A percentile compares a stretch with the other conserved stretches of the same genome.
These are phyloP conservation scores for Phanerochaete carnosa DNA, from an alignment of 768 basidiomycete genomes.

Conservation along the genomic window DNA sequence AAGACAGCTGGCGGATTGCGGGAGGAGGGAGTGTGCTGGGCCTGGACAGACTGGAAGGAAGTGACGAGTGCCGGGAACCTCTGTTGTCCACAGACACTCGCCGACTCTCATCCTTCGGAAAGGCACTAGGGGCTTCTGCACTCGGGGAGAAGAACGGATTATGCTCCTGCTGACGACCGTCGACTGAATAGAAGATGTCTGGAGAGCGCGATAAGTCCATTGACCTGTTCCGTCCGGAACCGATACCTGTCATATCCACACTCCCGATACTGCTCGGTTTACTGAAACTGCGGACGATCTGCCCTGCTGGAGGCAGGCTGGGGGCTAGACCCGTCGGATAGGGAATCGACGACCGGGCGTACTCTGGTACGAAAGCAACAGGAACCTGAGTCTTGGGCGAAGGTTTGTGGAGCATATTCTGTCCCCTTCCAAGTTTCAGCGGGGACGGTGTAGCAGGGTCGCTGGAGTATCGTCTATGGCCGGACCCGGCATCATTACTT, in stretches of 20 bases:
- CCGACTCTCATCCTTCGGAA: not conserved
- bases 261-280: constrained; percentile 53
- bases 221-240: constrained; percentile 29
- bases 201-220: constrained; percentile 15
- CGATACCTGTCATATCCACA: constrained; percentile 69
- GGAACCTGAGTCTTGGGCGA: constrained; percentile 64
- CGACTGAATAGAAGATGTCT: constrained; percentile 21
- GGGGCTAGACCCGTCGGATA: not conserved
- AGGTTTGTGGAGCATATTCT: constrained; percentile 47
- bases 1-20: not conserved
- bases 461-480: not conserved
- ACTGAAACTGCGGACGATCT: constrained; percentile 12
- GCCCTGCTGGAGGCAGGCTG: not conserved
- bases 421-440: constrained; percentile 26
- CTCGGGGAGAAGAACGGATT: constrained; percentile 2
- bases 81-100: constrained; percentile 6
- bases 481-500: not conserved
- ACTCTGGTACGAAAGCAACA: constrained; percentile 40
- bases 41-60: constrained; percentile 3
- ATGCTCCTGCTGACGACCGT: constrained; percentile 2
- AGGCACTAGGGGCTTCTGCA: not conserved
- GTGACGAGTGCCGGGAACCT: constrained; percentile 1
- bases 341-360: not conserved
- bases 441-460: constrained; percentile 15
- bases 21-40: constrained; percentile 7